Conservation (phyloP, 1,284 basidiomycete species). For the Phylloboletellus chloephorus region DNA sequence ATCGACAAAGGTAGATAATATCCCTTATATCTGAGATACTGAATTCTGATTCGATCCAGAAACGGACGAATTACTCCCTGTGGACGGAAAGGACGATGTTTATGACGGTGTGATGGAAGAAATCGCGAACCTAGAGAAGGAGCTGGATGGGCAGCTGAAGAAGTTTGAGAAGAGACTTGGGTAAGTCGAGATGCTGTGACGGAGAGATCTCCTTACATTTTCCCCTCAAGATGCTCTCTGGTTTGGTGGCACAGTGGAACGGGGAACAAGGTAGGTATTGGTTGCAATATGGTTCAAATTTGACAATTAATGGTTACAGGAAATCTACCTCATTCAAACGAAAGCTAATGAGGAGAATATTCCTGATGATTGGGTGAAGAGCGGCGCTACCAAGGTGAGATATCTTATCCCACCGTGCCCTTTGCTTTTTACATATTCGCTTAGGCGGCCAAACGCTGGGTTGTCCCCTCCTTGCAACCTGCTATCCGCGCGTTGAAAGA, state of each 20-base stretch:
- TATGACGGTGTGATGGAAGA: slow-evolving; percentile 76
- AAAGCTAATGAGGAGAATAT: slow-evolving; percentile 54
- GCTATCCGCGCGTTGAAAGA: slow-evolving; percentile 84
- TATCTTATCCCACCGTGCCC: background rate
- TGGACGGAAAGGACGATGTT: slow-evolving; percentile 74
- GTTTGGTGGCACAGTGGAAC: slow-evolving; percentile 80
- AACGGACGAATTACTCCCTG: slow-evolving; percentile 66
- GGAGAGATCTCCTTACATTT: slow-evolving; percentile 5
- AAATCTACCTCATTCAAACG: slow-evolving; percentile 85
- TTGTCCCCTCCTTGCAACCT: slow-evolving; percentile 65
- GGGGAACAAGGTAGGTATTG: slow-evolving; percentile 63
- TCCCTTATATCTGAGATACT: slow-evolving; percentile 8
- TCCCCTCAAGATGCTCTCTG: slow-evolving; percentile 44
- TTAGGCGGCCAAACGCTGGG: slow-evolving; percentile 70
- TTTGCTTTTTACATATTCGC: slow-evolving; percentile 6
- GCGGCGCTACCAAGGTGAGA: slow-evolving; percentile 71
- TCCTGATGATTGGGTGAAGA: slow-evolving; percentile 82
- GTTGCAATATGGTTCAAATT: background rate
- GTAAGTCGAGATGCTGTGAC: slow-evolving; percentile 33
- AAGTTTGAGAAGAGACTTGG: slow-evolving; percentile 56
- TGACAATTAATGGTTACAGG: slow-evolving; percentile 41
- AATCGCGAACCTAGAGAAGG: slow-evolving; percentile 62
- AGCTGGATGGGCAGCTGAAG: slow-evolving; percentile 63
- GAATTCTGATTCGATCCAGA: slow-evolving; percentile 34
- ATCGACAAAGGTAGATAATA: slow-evolving; percentile 51